phyloP scores from a whole-genome alignment of 1,139 yeast species.

The Scheffersomyces lignicola region DNA sequence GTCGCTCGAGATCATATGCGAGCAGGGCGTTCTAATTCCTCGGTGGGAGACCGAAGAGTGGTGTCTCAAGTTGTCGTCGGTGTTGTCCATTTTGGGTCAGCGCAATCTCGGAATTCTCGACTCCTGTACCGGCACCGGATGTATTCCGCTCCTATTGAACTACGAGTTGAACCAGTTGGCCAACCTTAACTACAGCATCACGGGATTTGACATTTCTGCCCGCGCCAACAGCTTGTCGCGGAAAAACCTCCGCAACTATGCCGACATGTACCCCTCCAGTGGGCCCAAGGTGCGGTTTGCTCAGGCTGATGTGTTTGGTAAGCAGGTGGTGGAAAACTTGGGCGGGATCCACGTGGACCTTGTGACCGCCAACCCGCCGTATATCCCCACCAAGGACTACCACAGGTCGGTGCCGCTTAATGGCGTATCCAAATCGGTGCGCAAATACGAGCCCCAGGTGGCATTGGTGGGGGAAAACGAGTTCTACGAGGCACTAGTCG shows the following conservation, averaged over 20 bases:
- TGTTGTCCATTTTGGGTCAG: conserved; percentile 16
- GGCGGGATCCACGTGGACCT: conserved; percentile 37
- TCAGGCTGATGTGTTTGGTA: conserved; percentile 27
- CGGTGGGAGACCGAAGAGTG: conserved; percentile 97
- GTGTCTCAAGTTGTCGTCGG: conserved; percentile 47
- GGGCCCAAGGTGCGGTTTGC: conserved; percentile 16
- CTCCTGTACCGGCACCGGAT: conserved; percentile 90
- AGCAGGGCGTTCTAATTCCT: conserved; percentile 75
- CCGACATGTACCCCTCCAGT: conserved; percentile 4
- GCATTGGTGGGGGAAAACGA: conserved; percentile 80
- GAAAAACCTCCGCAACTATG: conserved; percentile 35
- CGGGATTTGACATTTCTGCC: conserved; percentile 62
- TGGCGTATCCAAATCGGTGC: conserved; percentile 61
- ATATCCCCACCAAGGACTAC: conserved; percentile 57
- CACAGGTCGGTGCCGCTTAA: conserved; percentile 23
- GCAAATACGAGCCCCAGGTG: conserved; percentile 66
- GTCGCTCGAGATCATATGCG: conserved; percentile 56
- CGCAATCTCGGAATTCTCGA: conserved; percentile 48
- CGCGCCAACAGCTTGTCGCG: conserved; percentile 53
- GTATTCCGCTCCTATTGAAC: conserved; percentile 62
- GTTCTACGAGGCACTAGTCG: conserved; percentile 60
- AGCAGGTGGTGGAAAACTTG: conserved; percentile 8
- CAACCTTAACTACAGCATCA: conserved; percentile 21
- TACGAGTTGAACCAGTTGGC: conserved; percentile 24
- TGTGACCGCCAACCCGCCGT: conserved; percentile 87